phyloP scores from a whole-genome alignment of 345 rosid species.

The Arabis alpina region DNA sequence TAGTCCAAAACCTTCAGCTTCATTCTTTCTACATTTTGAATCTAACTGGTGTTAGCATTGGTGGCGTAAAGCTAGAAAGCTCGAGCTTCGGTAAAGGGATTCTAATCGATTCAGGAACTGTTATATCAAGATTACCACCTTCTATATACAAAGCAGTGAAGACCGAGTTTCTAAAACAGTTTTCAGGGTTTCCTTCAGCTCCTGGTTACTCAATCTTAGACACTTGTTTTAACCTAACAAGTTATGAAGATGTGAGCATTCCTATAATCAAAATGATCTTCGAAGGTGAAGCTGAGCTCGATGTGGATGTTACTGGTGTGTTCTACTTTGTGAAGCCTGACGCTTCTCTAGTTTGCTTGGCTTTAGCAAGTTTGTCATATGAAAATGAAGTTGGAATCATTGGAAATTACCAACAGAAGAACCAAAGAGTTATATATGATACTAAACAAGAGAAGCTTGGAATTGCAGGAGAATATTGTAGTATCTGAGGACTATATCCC shows the following conservation, averaged over 20 bases:
- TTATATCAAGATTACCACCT: constrained; percentile 79
- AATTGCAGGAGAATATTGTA: constrained; percentile 78
- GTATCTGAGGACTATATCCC: constrained; percentile 42
- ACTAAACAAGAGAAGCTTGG: constrained; percentile 67
- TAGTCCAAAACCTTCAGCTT: constrained; percentile 64
- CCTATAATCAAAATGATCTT: constrained; percentile 68
- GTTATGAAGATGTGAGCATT: constrained; percentile 65
- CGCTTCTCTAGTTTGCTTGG: constrained; percentile 83
- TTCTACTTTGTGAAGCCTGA: constrained; percentile 76
- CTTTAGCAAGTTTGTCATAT: constrained; percentile 73
- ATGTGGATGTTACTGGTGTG: constrained; percentile 69
- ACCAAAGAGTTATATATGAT: constrained; percentile 84
- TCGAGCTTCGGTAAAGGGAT: constrained; percentile 55
- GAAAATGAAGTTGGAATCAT: constrained; percentile 73
- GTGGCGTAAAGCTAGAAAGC: constrained; percentile 54
- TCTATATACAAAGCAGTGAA: constrained; percentile 69
- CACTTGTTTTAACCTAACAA: constrained; percentile 82
- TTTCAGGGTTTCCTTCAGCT: constrained; percentile 65
- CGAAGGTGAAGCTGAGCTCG: constrained; percentile 58
- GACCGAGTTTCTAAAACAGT: constrained; percentile 72
- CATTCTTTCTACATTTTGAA: constrained; percentile 78
- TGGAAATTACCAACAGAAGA: constrained; percentile 87
- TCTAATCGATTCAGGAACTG: constrained; percentile 88
- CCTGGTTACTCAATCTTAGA: constrained; percentile 78
- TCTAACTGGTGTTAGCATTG: constrained; percentile 68